These are phyloP conservation scores for Nicotiana tabacum DNA, from an alignment of 257 asterid species.

Conservation along the genomic window DNA sequence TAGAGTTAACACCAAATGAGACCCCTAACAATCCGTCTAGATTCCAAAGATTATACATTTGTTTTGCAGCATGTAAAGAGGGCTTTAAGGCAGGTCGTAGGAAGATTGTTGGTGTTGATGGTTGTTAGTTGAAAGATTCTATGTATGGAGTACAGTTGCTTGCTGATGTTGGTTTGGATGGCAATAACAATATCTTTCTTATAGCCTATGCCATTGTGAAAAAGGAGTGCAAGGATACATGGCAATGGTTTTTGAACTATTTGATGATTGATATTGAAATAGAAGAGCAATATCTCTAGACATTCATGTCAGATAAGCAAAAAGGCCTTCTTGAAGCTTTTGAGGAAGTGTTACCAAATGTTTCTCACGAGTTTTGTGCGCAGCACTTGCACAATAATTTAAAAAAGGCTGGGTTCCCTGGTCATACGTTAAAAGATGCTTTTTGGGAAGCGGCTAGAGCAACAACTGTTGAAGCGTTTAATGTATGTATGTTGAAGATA, in stretches of 20 bases:
- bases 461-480: not conserved
- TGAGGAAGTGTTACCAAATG: not conserved
- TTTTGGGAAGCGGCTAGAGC: slow-evolving; percentile 2
- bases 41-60: not conserved
- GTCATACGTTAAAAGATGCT: not conserved
- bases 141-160: not conserved
- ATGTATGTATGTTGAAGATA: not conserved
- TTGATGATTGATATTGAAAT: not conserved
- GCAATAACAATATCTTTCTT: slow-evolving; percentile 10
- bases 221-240: not conserved
- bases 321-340: slow-evolving; percentile 9
- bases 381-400: slow-evolving; percentile 5
- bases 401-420: not conserved
- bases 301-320: slow-evolving; percentile 19
- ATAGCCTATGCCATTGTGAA: slow-evolving; percentile 18
- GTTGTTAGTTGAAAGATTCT: not conserved
- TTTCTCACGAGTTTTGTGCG: not conserved
- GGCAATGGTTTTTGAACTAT: slow-evolving; percentile 7
- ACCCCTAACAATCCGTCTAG: not conserved
- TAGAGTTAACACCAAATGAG: not conserved
- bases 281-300: not conserved
- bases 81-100: not conserved
- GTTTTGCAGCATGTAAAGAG: not conserved
- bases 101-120: not conserved
- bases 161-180: slow-evolving; percentile 5